Evolutionary conservation across 2,329 filamentous ascomycete genomes (phyloP).

Genomic region (Fusarium temperatum): DNA sequence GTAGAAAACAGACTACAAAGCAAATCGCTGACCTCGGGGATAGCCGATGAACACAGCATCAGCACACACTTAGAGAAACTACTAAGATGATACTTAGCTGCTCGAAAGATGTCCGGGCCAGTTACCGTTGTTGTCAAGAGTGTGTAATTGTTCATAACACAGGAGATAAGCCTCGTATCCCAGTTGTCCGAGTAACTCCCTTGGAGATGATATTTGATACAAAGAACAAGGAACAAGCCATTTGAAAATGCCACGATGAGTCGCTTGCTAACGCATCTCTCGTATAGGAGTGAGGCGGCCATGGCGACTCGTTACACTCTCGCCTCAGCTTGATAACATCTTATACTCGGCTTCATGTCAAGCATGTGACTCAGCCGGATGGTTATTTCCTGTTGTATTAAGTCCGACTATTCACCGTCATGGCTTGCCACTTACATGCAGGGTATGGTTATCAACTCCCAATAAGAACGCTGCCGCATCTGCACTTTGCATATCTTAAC

Average conservation of each 20-base stretch:
- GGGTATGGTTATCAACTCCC: rapidly evolving
- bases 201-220: no score
- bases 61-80: neutral
- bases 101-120: no score
- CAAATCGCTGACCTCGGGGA: rapidly evolving
- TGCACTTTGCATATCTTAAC: neutral
- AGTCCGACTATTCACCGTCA: neutral
- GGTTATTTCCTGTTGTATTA: neutral
- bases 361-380: neutral
- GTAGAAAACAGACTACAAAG: no score
- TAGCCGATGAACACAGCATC: neutral
- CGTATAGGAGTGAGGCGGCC: neutral
- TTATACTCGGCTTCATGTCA: neutral
- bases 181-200: neutral
- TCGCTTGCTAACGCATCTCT: neutral
- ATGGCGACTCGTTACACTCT: neutral
- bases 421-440: neutral
- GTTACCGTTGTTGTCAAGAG: neutral
- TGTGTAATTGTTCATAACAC: neutral
- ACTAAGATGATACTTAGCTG: neutral
- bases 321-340: neutral
- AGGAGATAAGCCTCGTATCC: neutral
- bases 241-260: rapidly evolving
- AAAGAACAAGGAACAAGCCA: neutral
- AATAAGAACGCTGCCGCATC: neutral